Conservation (phyloP, 1,284 basidiomycete species). For the Boletus semigastroideus region DNA sequence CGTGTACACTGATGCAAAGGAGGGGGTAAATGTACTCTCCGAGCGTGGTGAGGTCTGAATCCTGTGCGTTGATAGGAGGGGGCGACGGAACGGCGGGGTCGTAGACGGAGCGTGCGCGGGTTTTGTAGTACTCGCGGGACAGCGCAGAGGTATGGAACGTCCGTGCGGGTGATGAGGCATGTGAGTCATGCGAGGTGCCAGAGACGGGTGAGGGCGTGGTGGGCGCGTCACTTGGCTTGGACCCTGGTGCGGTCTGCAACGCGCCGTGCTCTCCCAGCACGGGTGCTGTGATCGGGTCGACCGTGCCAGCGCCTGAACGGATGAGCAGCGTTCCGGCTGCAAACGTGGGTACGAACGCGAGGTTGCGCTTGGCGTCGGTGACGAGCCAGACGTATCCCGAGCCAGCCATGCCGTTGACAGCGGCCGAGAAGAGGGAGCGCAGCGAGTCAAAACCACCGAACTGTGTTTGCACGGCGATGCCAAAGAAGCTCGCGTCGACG, state of each 20-base stretch:
- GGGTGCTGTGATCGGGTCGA: constrained; percentile 37
- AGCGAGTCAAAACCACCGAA: constrained; percentile 70
- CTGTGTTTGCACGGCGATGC: constrained; percentile 43
- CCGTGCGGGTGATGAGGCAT: constrained; percentile 22
- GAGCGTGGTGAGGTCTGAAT: constrained; percentile 24
- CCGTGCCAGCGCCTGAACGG: constrained; percentile 44
- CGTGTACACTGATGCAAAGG: constrained; percentile 84
- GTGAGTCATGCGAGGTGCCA: constrained; percentile 8
- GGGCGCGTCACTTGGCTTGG: constrained; percentile 1
- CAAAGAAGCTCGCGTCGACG: constrained; percentile 40
- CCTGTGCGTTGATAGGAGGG: constrained; percentile 34
- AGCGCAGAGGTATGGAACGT: constrained; percentile 25
- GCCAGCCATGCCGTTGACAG: constrained; percentile 75
- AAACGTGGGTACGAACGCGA: constrained; percentile 82
- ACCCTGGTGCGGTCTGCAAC: background rate
- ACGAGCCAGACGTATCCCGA: constrained; percentile 92
- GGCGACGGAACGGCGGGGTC: constrained; percentile 26
- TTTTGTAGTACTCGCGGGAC: constrained; percentile 7
- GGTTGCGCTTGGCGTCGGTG: constrained; percentile 59
- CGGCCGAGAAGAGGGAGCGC: constrained; percentile 76
- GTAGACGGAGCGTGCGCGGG: constrained; percentile 26
- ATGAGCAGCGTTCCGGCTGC: constrained; percentile 90
- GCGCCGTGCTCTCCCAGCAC: constrained; percentile 26
- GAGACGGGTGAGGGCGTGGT: constrained; percentile 19
- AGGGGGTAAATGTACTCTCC: constrained; percentile 73